These are phyloP conservation scores for Cryptococcus floricola DNA, from an alignment of 1,284 basidiomycete genomes.

Conservation along the genomic window DNA sequence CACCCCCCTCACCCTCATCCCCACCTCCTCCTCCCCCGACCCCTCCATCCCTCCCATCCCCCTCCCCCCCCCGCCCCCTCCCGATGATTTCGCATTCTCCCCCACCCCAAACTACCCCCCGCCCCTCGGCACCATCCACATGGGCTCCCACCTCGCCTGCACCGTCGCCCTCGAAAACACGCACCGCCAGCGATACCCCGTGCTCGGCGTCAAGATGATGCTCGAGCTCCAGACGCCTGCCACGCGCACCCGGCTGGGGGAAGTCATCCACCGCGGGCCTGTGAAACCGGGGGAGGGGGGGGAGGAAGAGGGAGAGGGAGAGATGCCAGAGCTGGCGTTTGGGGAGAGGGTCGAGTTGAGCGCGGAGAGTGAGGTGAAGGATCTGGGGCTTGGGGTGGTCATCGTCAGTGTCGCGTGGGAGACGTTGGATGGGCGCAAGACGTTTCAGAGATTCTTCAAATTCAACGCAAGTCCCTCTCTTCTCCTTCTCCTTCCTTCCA, in stretches of 20 bases:
- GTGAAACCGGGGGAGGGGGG: no score
- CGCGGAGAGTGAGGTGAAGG: constrained; percentile 39
- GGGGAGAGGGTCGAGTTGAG: constrained; percentile 29
- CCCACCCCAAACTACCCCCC: constrained; percentile 38
- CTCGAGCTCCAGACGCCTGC: constrained; percentile 38
- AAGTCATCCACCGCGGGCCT: constrained; percentile 39
- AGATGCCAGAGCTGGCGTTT: constrained; percentile 17
- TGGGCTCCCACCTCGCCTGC: constrained; percentile 35
- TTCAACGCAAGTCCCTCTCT: constrained; percentile 62
- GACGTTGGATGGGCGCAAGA: constrained; percentile 61
- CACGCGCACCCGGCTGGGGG: constrained; percentile 36
- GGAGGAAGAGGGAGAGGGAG: no score
- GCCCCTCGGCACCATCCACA: constrained; percentile 31
- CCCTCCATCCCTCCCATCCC: constrained; percentile 11
- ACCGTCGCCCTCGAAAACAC: constrained; percentile 30
- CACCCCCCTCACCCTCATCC: constrained; percentile 17
- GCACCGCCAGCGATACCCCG: constrained; percentile 6
- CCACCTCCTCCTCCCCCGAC: constrained; percentile 2
- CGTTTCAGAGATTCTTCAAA: constrained; percentile 82
- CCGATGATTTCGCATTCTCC: constrained; percentile 25
- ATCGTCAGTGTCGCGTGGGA: constrained; percentile 45
- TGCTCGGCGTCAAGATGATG: constrained; percentile 43
- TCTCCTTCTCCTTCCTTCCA: neutral
- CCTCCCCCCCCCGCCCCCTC: constrained; percentile 12
- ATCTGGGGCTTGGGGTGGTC: constrained; percentile 41